phyloP scores from a whole-genome alignment of 352 stramenopile genomes.

The Pythium sp. region DNA sequence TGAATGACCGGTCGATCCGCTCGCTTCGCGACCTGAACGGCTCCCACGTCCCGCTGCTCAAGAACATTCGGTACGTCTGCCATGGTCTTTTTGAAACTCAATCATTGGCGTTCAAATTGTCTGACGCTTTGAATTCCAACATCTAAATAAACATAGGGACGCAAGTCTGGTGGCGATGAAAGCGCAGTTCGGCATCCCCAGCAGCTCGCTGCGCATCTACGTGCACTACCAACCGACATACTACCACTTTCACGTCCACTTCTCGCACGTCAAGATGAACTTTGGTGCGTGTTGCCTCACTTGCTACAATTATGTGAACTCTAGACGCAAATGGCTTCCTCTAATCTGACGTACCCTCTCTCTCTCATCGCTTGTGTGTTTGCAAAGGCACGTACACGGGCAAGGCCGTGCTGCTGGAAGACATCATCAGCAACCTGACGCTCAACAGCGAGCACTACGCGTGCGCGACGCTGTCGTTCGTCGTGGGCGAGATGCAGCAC shows the following conservation, averaged over 20 bases:
- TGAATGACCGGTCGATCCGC: conserved; percentile 67
- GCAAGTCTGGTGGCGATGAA: conserved; percentile 48
- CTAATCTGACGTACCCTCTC: not conserved
- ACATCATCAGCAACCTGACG: conserved; percentile 83
- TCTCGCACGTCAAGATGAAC: conserved; percentile 82
- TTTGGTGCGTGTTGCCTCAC: conserved; percentile 35
- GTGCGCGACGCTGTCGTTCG: conserved; percentile 67
- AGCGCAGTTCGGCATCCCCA: conserved; percentile 49
- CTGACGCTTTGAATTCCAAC: too few relatives aligned
- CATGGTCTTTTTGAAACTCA: too few relatives aligned
- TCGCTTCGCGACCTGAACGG: conserved; percentile 74
- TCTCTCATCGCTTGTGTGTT: not conserved
- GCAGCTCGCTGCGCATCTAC: conserved; percentile 72
- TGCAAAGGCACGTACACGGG: conserved; percentile 58
- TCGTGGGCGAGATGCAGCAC: conserved; percentile 81
- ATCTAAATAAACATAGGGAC: conserved; percentile 31
- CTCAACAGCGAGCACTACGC: conserved; percentile 64
- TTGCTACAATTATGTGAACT: not conserved
- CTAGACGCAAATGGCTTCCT: not conserved
- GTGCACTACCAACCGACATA: conserved; percentile 89
- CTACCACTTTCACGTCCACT: conserved; percentile 88
- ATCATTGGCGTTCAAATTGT: too few relatives aligned
- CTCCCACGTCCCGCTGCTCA: conserved; percentile 57
- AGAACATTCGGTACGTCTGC: conserved; percentile 61
- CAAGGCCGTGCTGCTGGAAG: conserved; percentile 81